A percentile compares a stretch with the other conserved stretches of the same genome.
These are phyloP conservation scores for Arthrobotrys entomopaga DNA, from an alignment of 2,329 filamentous ascomycete species.

Conservation along the genomic window DNA sequence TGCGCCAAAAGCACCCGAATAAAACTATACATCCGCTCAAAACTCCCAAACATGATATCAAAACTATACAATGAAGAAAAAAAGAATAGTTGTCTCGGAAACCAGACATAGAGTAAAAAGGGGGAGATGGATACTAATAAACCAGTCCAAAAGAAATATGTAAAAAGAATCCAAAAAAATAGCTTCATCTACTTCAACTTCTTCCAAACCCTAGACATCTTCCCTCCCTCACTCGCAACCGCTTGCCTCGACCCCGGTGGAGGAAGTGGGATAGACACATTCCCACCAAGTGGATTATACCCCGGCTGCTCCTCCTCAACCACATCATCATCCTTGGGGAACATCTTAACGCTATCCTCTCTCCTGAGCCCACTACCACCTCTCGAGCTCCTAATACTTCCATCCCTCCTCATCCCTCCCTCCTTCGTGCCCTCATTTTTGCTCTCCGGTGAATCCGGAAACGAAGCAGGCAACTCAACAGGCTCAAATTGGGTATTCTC, in stretches of 20 bases:
- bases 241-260: neutral
- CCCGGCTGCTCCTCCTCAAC: slow-evolving; percentile 29
- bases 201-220: slow-evolving; percentile 53
- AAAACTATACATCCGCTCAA: neutral
- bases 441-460: slow-evolving; percentile 16
- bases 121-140: neutral
- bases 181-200: slow-evolving; percentile 36
- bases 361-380: neutral
- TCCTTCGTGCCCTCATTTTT: neutral
- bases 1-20: neutral
- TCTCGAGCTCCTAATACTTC: slow-evolving; percentile 10
- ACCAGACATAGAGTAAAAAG: too few species aligned
- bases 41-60: slow-evolving; percentile 2
- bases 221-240: slow-evolving; percentile 23
- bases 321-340: slow-evolving; percentile 43
- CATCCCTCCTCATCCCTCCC: slow-evolving; percentile 1
- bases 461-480: slow-evolving; percentile 41
- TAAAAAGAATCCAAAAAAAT: slow-evolving; percentile 2
- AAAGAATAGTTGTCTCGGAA: neutral
- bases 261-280: slow-evolving; percentile 48
- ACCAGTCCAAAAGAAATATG: slow-evolving; percentile 12
- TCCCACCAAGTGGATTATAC: slow-evolving; percentile 48
- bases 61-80: neutral
- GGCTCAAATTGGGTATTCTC: slow-evolving; percentile 27
- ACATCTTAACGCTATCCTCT: slow-evolving; percentile 12